A percentile compares a stretch with the other conserved stretches of the same genome.
These are phyloP conservation scores for Rhamnella rubrinervis DNA, from an alignment of 331 rosid species.

Conservation along the genomic window DNA sequence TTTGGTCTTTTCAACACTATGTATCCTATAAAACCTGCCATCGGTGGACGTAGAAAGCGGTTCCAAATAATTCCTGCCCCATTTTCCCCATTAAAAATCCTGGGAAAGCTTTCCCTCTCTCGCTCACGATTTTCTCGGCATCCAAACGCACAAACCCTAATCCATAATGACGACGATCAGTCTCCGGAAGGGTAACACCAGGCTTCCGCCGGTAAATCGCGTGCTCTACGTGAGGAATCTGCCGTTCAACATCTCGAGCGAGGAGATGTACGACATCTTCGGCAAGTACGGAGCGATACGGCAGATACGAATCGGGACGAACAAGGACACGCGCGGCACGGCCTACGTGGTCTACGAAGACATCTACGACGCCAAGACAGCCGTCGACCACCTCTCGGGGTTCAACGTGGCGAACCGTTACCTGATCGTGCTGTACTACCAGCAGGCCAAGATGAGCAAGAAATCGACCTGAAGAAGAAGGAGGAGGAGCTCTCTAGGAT, in stretches of 20 bases:
- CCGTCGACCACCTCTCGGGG: conserved; percentile 97
- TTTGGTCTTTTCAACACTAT: too few relatives aligned
- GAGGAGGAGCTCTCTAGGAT: conserved; percentile 78
- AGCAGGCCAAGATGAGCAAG: conserved; percentile 97
- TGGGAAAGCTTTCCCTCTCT: background rate
- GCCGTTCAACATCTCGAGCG: conserved; percentile 94
- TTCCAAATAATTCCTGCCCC: background rate
- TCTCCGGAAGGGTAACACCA: conserved; percentile 84
- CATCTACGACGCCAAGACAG: conserved; percentile 96
- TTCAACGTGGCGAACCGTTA: conserved; percentile 95
- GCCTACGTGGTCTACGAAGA: conserved; percentile 98
- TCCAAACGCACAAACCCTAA: conserved; percentile 2
- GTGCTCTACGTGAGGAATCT: conserved; percentile 85
- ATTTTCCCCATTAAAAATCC: background rate
- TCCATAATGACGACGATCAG: conserved; percentile 71
- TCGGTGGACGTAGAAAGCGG: background rate
- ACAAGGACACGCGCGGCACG: conserved; percentile 95
- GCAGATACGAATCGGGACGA: conserved; percentile 88
- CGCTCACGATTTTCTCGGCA: background rate
- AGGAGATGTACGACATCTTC: conserved; percentile 97
- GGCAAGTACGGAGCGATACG: conserved; percentile 98
- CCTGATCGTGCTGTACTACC: conserved; percentile 86
- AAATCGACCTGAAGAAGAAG: conserved; percentile 90
- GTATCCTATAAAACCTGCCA: too few relatives aligned
- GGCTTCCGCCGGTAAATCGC: conserved; percentile 93